Conservation (phyloP, 805 yeast species). For the Saccharomyces eubayanus region DNA sequence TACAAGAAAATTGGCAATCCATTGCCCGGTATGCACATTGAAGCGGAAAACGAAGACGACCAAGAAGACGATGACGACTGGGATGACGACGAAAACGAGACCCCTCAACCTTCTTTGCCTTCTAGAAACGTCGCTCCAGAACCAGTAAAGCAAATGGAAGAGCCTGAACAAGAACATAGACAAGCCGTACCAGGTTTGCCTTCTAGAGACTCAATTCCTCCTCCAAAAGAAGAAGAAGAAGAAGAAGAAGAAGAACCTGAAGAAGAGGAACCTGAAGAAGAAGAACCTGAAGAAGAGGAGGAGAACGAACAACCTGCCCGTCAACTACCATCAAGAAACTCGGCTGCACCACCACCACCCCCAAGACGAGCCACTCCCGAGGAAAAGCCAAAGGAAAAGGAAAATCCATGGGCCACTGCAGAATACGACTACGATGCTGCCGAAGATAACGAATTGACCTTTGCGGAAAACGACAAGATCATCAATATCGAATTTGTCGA, state of each 20-base stretch:
- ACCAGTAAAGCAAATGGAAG: slow-evolving; percentile 8
- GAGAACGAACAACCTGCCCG: slow-evolving; percentile 23
- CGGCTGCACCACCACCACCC: slow-evolving; percentile 28
- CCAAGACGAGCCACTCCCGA: slow-evolving; percentile 17
- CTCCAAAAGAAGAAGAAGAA: slow-evolving; percentile 22
- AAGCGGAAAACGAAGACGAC: slow-evolving; percentile 18
- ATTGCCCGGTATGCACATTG: slow-evolving; percentile 29
- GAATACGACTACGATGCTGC: slow-evolving; percentile 85
- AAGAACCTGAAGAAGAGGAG: slow-evolving; percentile 21
- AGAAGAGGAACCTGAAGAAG: slow-evolving; percentile 19
- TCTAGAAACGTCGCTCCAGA: slow-evolving; percentile 9
- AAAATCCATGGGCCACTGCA: slow-evolving; percentile 53
- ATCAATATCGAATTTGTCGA: slow-evolving; percentile 80
- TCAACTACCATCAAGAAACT: slow-evolving; percentile 18
- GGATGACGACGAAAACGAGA: slow-evolving; percentile 20
- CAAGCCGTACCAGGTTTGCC: slow-evolving; percentile 15
- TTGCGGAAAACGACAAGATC: slow-evolving; percentile 76
- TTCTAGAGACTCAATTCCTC: slow-evolving; percentile 16
- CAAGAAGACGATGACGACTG: slow-evolving; percentile 19
- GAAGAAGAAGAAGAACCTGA: slow-evolving; percentile 19
- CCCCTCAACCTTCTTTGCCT: slow-evolving; percentile 7
- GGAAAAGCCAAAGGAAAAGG: slow-evolving; percentile 8
- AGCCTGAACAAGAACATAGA: slow-evolving; percentile 21
- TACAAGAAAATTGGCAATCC: slow-evolving; percentile 25
- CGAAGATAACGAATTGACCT: slow-evolving; percentile 85